These are phyloP conservation scores for Amanita rimosa DNA, from an alignment of 768 basidiomycete species.

Conservation along the genomic window DNA sequence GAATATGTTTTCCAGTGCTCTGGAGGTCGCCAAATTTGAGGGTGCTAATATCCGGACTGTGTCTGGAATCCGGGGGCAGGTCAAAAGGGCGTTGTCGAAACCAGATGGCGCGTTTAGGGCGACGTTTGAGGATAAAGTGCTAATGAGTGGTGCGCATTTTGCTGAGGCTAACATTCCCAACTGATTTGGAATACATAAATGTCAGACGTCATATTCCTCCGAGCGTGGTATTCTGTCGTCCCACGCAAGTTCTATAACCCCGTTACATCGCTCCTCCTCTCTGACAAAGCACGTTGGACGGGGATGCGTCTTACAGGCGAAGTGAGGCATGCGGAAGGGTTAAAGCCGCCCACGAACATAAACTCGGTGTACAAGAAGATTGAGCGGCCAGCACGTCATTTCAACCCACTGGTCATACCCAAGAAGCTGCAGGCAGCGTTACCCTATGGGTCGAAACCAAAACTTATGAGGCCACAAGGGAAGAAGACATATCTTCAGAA, in stretches of 20 bases:
- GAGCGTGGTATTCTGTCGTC: conserved; percentile 94
- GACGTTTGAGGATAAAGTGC: conserved; percentile 95
- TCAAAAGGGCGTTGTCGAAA: conserved; percentile 92
- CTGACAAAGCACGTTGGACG: conserved; percentile 73
- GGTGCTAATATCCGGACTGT: conserved; percentile 95
- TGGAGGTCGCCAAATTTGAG: conserved; percentile 98
- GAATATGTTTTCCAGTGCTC: conserved; percentile 90
- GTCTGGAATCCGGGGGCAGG: conserved; percentile 90
- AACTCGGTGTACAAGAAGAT: conserved; percentile 87
- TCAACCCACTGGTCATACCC: conserved; percentile 84
- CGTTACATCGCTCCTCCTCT: conserved; percentile 80
- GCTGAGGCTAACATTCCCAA: conserved; percentile 1
- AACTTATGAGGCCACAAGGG: conserved; percentile 64
- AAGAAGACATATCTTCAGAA: conserved; percentile 84
- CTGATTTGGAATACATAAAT: neutral
- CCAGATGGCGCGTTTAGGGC: conserved; percentile 94
- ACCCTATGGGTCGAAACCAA: conserved; percentile 91
- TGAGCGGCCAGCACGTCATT: conserved; percentile 69
- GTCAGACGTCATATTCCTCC: conserved; percentile 85
- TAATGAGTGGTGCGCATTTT: conserved; percentile 84
- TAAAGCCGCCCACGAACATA: conserved; percentile 69
- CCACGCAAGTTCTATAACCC: conserved; percentile 96
- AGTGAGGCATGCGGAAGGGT: conserved; percentile 73
- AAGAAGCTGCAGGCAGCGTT: conserved; percentile 84
- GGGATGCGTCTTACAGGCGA: conserved; percentile 97